Evolutionary conservation across 176 grass and related monocot species (phyloP), one percentile per base, ranked within the genome.

Genomic region (Hsuehochloa calcarea): DNA sequence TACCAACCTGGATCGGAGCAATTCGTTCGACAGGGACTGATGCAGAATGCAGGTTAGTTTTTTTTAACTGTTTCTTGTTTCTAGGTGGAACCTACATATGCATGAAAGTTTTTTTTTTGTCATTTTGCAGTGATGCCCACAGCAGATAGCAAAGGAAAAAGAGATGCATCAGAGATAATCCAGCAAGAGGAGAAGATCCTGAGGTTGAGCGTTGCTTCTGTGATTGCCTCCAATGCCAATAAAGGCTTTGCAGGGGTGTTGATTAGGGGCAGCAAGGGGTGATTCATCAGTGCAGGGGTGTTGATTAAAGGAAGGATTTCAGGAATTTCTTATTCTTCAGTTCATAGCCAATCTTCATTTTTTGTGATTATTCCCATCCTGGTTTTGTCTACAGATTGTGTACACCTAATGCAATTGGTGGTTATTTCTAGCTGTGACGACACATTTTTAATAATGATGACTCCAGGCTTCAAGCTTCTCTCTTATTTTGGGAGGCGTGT

Each of bases 141-240:
- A 46, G 58, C 62, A 31, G 13, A 46, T 46, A 64, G 43, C 56
- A 64, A 78, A 78, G 39, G 58, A 78, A 78, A 20, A 58, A 78
- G 58, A 27, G 22, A 13, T 64, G 40, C 39, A 20, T 63, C 58
- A 55, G 72, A 54, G 6, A 31, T 55, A 75, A 19, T 55, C 47
- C 49, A 55, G 8, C 27, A 64, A 62, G 29, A 64, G 41, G 75
- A 29, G 39, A 11, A 10, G 40, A 46, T 44, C 39, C 23, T 78
- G 40, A 64, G 40, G 76, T 45, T 78, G 76, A 78, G 44, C 25
- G 58, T 78, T 64, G 76, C 76, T 63, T 78, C 23, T 64, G 64
- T 78, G 8, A 60, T 78, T 78, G n/a, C 59, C 64, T 1, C 44
- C 39, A 23, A 50, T n/a, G n/a, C n/a, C n/a, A n/a, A n/a, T n/a